A percentile compares a stretch with the other conserved stretches of the same genome.
Evolutionary conservation across 2,329 filamentous ascomycete species (phyloP).

Genomic region (Cucurbitaria berberidis): DNA sequence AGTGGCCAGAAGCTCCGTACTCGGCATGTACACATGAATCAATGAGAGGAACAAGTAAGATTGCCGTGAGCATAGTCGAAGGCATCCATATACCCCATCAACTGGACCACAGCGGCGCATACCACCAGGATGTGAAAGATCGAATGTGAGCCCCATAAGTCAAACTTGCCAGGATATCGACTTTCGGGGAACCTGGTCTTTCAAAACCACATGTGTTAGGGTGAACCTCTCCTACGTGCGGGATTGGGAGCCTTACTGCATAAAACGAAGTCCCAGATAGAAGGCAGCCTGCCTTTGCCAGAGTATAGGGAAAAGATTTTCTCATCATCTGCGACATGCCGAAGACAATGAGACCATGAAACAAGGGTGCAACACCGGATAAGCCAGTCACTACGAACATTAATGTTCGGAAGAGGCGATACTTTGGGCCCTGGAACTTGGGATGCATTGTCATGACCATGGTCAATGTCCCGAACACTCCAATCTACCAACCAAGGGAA

Average conservation of each 20-base stretch:
- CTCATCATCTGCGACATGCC: too few relatives aligned
- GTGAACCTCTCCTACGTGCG: constrained; percentile 55
- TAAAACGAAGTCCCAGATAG: constrained; percentile 79
- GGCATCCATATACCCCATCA: too few relatives aligned
- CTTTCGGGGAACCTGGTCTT: constrained; percentile 72
- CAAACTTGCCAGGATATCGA: constrained; percentile 75
- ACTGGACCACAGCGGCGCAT: constrained; percentile 64
- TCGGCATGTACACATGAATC: too few relatives aligned
- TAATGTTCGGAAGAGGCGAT: constrained; percentile 79
- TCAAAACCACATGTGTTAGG: constrained; percentile 82
- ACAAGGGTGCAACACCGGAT: constrained; percentile 81
- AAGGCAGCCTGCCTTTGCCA: constrained; percentile 68
- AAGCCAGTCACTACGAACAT: constrained; percentile 89
- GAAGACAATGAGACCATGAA: constrained; percentile 67
- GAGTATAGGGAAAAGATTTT: constrained; percentile 62
- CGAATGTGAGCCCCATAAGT: constrained; percentile 93
- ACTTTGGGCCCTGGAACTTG: constrained; percentile 78
- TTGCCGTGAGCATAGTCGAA: too few relatives aligned
- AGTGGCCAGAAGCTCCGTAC: too few relatives aligned
- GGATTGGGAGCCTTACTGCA: constrained; percentile 72
- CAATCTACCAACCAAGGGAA: neutral
- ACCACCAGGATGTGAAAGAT: constrained; percentile 91
- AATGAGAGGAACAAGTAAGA: too few relatives aligned
- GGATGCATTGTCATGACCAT: constrained; percentile 79
- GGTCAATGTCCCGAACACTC: constrained; percentile 66